Evolutionary conservation across 2,329 filamentous ascomycete genomes (phyloP).

Genomic region (Microcyclosporella mali): DNA sequence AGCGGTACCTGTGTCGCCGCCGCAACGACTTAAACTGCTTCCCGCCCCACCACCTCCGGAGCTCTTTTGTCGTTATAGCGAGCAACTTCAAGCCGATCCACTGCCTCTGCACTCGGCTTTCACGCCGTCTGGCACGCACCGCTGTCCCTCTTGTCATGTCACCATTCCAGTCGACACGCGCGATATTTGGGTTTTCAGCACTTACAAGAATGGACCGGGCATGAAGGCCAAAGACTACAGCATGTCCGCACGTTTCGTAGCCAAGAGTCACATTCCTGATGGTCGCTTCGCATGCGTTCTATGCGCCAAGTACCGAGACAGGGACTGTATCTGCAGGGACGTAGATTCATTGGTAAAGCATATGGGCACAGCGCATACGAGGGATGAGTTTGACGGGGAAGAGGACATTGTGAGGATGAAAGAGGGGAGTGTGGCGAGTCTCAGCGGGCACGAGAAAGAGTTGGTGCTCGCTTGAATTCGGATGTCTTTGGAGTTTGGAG

Average conservation of each 20-base stretch:
- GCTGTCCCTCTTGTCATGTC: constrained; percentile 19
- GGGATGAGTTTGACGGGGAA: constrained; percentile 22
- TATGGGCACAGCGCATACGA: constrained; percentile 18
- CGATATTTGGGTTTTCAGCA: constrained; percentile 20
- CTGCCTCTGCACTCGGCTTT: constrained; percentile 15
- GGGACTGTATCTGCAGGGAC: constrained; percentile 19
- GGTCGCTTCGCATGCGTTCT: constrained; percentile 23
- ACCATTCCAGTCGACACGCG: constrained; percentile 19
- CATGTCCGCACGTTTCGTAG: constrained; percentile 19
- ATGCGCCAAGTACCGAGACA: constrained; percentile 14
- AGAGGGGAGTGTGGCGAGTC: constrained; percentile 8
- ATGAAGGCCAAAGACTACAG: constrained; percentile 12
- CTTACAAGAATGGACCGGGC: constrained; percentile 4
- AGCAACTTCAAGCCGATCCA: constrained; percentile 10
- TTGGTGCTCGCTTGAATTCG: constrained; percentile 15
- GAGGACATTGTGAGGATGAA: constrained; percentile 20
- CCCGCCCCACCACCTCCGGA: constrained; percentile 6
- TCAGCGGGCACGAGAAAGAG: constrained; percentile 12
- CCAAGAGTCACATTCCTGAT: constrained; percentile 18
- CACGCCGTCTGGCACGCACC: constrained; percentile 11
- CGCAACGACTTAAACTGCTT: constrained; percentile 9
- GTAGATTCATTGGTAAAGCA: constrained; percentile 23
- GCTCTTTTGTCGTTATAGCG: constrained; percentile 17
- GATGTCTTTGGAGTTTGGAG: not conserved
- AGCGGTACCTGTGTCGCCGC: too few species aligned